Conservation (phyloP, 805 yeast genomes). For the Candida easanensis region DNA sequence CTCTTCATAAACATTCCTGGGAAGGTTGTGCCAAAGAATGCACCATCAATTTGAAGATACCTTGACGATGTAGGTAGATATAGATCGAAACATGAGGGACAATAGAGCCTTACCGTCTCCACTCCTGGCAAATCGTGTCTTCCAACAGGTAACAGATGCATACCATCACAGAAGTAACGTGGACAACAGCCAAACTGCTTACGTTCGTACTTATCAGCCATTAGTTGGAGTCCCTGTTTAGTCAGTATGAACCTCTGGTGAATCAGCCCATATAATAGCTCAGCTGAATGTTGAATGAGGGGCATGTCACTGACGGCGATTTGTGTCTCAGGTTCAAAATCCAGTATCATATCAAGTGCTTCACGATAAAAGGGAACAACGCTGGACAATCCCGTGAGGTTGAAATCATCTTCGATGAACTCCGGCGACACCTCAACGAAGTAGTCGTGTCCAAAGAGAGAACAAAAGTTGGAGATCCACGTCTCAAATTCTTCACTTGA, state of each 20-base stretch:
- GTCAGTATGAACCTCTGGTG: conserved; percentile 90
- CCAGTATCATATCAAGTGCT: conserved; percentile 87
- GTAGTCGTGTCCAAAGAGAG: conserved; percentile 67
- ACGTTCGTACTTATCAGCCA: conserved; percentile 92
- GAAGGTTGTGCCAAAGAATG: conserved; percentile 94
- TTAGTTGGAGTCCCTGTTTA: conserved; percentile 82
- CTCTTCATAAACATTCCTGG: conserved; percentile 89
- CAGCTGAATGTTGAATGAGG: conserved; percentile 84
- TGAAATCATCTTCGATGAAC: conserved; percentile 95
- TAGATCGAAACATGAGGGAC: conserved; percentile 92
- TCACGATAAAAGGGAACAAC: conserved; percentile 90
- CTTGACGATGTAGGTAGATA: conserved; percentile 87
- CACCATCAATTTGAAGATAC: conserved; percentile 89
- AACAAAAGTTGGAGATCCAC: conserved; percentile 54
- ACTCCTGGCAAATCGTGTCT: conserved; percentile 86
- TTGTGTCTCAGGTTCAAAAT: conserved; percentile 58
- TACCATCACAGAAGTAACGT: conserved; percentile 82
- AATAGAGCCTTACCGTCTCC: conserved; percentile 87
- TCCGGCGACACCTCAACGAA: conserved; percentile 90
- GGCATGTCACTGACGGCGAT: conserved; percentile 67
- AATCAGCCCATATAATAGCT: conserved; percentile 85
- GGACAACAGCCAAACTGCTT: conserved; percentile 92
- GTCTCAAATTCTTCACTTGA: conserved; percentile 47
- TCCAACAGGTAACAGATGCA: conserved; percentile 90
- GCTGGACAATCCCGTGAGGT: conserved; percentile 81